These are phyloP conservation scores for Logfia minima DNA, from an alignment of 129 eudicot genomes.

Conservation along the genomic window DNA sequence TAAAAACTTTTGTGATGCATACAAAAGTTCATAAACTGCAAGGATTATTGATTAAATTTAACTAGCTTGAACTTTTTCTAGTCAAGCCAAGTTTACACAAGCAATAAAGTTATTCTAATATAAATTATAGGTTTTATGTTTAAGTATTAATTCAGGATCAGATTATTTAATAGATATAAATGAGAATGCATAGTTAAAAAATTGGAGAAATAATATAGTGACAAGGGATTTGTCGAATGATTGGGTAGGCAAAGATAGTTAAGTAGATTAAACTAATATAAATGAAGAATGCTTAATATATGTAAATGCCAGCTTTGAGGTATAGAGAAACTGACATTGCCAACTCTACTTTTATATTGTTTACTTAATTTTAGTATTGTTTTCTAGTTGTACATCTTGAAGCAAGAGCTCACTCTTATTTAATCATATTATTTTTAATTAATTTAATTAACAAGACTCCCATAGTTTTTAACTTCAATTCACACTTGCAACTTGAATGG, in stretches of 20 bases:
- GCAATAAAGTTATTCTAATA: no score
- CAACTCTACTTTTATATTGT: constrained; percentile 41
- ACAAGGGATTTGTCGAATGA: constrained; percentile 25
- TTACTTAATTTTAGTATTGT: constrained; percentile 35
- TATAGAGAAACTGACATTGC: constrained; percentile 49
- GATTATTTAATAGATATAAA: background rate
- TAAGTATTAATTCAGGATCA: background rate
- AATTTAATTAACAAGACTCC: constrained; percentile 24
- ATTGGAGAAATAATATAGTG: background rate
- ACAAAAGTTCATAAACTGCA: background rate
- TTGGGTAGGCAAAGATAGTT: constrained; percentile 20
- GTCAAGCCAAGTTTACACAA: background rate
- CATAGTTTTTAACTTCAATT: constrained; percentile 19
- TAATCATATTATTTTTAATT: background rate
- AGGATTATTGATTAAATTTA: no score
- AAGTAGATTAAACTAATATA: constrained; percentile 19
- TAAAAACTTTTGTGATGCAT: background rate
- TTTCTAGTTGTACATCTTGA: constrained; percentile 45
- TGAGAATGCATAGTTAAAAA: constrained; percentile 5
- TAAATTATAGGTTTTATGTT: background rate
- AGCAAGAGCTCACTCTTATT: constrained; percentile 26
- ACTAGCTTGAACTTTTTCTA: background rate
- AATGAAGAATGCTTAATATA: background rate
- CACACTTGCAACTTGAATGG: constrained; percentile 33
- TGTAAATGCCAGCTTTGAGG: constrained; percentile 38